These are phyloP conservation scores for Pachysandra terminalis DNA, from an alignment of 164 flowering plant genomes.

Conservation along the genomic window DNA sequence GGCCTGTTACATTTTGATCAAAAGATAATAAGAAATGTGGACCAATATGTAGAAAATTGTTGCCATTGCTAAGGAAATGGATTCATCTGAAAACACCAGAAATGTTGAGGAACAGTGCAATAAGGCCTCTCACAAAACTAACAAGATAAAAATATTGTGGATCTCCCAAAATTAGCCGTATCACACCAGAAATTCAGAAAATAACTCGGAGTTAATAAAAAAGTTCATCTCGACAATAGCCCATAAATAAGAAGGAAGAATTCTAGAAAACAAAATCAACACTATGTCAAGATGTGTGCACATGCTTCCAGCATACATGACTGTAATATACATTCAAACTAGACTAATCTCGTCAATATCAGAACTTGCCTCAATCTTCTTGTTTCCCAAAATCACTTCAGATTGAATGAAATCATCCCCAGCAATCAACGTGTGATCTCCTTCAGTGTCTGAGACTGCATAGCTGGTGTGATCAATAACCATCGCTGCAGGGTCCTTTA, in stretches of 20 bases:
- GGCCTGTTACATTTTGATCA: constrained; percentile 47
- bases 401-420: constrained; percentile 69
- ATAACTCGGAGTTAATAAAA: no score
- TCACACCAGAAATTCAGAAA: neutral
- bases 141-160: neutral
- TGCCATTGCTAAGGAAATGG: neutral
- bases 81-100: neutral
- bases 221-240: no score
- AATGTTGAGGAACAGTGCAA: neutral
- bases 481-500: constrained; percentile 69
- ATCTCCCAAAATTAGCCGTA: neutral
- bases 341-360: neutral
- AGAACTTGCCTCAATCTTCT: constrained; percentile 43
- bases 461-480: constrained; percentile 88
- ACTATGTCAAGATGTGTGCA: no score
- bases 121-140: neutral
- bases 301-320: no score
- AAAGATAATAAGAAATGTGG: constrained; percentile 3
- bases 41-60: neutral
- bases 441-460: constrained; percentile 70
- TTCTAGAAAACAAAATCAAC: neutral
- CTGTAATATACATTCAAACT: neutral
- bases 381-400: constrained; percentile 56
- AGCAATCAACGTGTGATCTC: constrained; percentile 90
- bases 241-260: no score